Evolutionary conservation across 345 rosid species (phyloP).

Genomic region (Pugionium dolabratum): DNA sequence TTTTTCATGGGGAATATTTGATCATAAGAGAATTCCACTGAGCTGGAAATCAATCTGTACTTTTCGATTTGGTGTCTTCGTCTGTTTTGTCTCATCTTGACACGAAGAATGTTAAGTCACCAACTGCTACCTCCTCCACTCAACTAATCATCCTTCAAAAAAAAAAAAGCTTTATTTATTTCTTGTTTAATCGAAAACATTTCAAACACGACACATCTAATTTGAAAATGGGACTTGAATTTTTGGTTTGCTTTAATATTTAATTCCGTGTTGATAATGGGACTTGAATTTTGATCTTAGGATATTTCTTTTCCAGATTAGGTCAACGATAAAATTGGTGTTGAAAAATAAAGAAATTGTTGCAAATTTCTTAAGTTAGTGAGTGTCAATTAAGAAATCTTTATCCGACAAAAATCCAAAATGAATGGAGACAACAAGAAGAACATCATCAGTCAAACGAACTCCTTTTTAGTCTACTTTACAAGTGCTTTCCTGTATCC

Average conservation of each 20-base stretch:
- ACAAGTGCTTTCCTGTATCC: slow-evolving; percentile 25
- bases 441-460: slow-evolving; percentile 34
- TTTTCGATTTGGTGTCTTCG: slow-evolving; percentile 21
- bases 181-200: slow-evolving; percentile 9
- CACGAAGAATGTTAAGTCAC: slow-evolving; percentile 35
- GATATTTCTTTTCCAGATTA: slow-evolving; percentile 13
- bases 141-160: slow-evolving; percentile 19
- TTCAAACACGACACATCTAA: slow-evolving; percentile 35
- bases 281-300: neutral
- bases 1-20: too few species aligned
- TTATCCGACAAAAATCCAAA: slow-evolving; percentile 36
- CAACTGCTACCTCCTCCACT: slow-evolving; percentile 31
- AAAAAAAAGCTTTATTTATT: neutral
- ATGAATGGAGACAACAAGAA: slow-evolving; percentile 33
- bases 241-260: too few species aligned
- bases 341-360: slow-evolving; percentile 22
- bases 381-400: slow-evolving; percentile 37
- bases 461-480: slow-evolving; percentile 23
- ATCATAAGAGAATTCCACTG: neutral
- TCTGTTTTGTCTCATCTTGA: slow-evolving; percentile 33
- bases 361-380: slow-evolving; percentile 27
- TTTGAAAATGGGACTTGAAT: neutral
- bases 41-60: slow-evolving; percentile 19
- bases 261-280: slow-evolving; percentile 30
- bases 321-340: slow-evolving; percentile 32